Conservation (phyloP, 345 rosid genomes). For the Citropsis articulata region DNA sequence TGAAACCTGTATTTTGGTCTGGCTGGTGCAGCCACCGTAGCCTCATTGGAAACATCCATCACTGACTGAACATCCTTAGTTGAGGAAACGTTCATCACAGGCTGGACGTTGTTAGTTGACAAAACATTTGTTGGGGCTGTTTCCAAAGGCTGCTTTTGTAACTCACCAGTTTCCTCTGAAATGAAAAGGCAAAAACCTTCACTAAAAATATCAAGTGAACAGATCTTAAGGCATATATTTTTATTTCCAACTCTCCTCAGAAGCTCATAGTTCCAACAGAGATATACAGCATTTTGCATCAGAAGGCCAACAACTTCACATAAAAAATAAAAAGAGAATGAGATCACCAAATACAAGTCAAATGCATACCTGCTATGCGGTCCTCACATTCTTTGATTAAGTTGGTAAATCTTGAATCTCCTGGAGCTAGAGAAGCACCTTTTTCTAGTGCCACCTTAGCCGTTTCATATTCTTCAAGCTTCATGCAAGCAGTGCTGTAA, state of each 20-base stretch:
- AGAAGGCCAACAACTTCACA: background rate
- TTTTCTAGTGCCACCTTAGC: conserved; percentile 78
- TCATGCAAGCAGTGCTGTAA: conserved; percentile 76
- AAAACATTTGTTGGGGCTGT: conserved; percentile 12
- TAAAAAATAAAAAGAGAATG: background rate
- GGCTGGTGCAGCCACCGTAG: conserved; percentile 18
- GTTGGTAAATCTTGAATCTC: conserved; percentile 56
- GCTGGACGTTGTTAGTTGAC: conserved; percentile 14
- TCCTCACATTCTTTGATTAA: conserved; percentile 71
- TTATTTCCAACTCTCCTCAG: background rate
- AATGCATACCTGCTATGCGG: conserved; percentile 49
- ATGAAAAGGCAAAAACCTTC: background rate
- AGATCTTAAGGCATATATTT: background rate
- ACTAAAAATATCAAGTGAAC: background rate
- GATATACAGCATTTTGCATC: background rate
- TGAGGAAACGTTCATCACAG: conserved; percentile 1
- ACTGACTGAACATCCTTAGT: conserved; percentile 16
- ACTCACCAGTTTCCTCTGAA: conserved; percentile 39
- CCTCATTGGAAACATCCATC: conserved; percentile 3
- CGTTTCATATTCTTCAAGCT: conserved; percentile 82
- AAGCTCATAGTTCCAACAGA: background rate
- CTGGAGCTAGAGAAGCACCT: conserved; percentile 60
- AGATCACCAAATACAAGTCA: background rate
- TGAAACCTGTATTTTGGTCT: conserved; percentile 54
- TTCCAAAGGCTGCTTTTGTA: conserved; percentile 15